These are phyloP conservation scores for Xylaria sp. DNA, from an alignment of 2,329 filamentous ascomycete genomes.

Conservation along the genomic window DNA sequence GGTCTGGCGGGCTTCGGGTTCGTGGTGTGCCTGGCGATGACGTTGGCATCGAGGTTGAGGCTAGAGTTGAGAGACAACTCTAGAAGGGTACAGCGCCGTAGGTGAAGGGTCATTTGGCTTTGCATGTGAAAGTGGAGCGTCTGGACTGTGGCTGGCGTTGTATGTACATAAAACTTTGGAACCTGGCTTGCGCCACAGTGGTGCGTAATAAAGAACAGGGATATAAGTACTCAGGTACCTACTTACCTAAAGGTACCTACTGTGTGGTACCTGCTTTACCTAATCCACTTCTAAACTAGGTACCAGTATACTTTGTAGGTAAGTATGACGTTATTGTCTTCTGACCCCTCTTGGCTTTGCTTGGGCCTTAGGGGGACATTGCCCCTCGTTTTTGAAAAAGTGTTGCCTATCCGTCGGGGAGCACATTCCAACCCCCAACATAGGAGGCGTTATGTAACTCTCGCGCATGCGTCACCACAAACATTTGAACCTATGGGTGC, in stretches of 20 bases:
- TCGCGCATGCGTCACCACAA: slow-evolving; percentile 1
- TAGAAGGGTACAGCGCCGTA: slow-evolving; percentile 3
- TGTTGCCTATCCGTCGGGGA: background rate
- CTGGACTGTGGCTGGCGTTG: background rate
- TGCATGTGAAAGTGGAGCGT: slow-evolving; percentile 6
- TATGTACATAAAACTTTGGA: background rate
- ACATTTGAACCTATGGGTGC: background rate
- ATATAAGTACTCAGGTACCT: background rate
- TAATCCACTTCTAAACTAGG: no score
- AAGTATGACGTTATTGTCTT: slow-evolving; percentile 12
- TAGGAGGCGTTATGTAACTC: background rate
- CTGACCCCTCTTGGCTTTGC: background rate
- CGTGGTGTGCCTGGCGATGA: slow-evolving; percentile 36
- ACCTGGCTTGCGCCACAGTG: slow-evolving; percentile 12
- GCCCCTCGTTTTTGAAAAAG: slow-evolving; percentile 22
- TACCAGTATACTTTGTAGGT: background rate
- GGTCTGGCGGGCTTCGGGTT: slow-evolving; percentile 42
- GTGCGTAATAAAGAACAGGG: slow-evolving; percentile 17
- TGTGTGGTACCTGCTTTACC: no score
- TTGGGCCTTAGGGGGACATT: background rate
- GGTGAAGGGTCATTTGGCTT: background rate
- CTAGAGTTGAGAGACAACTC: slow-evolving; percentile 23
- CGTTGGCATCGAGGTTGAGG: slow-evolving; percentile 33
- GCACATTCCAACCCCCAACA: slow-evolving; percentile 8
- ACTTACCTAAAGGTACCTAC: no score